These are phyloP conservation scores for Entelexis sorbosivorans DNA, from an alignment of 1,139 yeast species.

Conservation along the genomic window DNA sequence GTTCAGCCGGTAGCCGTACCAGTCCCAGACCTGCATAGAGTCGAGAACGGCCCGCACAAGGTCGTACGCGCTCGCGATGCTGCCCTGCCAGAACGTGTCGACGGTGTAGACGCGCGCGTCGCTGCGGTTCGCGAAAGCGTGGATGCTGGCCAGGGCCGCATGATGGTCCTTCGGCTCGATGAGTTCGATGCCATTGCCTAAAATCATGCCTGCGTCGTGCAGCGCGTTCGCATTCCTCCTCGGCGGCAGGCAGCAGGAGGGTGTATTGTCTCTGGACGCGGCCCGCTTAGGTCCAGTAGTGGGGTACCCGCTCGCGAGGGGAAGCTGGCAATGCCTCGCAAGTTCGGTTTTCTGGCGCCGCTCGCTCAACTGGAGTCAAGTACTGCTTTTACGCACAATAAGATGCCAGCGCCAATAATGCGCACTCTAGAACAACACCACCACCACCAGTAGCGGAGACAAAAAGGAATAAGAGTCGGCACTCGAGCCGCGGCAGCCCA, in stretches of 20 bases:
- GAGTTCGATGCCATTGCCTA: not conserved
- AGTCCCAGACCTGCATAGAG: constrained; percentile 13
- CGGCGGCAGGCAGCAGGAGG: not conserved
- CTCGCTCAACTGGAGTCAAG: too few relatives aligned
- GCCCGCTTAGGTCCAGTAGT: too few relatives aligned
- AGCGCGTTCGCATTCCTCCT: not conserved
- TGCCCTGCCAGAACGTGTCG: constrained; percentile 11
- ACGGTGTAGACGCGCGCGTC: constrained; percentile 7
- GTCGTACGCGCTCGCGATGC: not conserved
- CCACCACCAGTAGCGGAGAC: too few relatives aligned
- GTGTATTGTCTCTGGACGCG: too few relatives aligned
- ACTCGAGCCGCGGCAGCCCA: not conserved
- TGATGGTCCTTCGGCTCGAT: not conserved
- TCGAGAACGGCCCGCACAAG: constrained; percentile 12
- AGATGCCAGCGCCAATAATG: too few relatives aligned
- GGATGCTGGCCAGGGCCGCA: not conserved
- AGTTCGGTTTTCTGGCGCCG: too few relatives aligned
- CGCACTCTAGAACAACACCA: too few relatives aligned
- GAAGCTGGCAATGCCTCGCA: too few relatives aligned
- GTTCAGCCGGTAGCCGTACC: constrained; percentile 12
- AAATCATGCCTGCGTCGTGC: not conserved
- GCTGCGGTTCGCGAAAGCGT: not conserved
- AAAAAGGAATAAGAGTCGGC: too few relatives aligned
- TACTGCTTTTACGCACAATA: too few relatives aligned
- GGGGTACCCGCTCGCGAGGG: too few relatives aligned